Evolutionary conservation across 2,329 filamentous ascomycete species (phyloP).

Genomic region (Bipolaris zeicola): DNA sequence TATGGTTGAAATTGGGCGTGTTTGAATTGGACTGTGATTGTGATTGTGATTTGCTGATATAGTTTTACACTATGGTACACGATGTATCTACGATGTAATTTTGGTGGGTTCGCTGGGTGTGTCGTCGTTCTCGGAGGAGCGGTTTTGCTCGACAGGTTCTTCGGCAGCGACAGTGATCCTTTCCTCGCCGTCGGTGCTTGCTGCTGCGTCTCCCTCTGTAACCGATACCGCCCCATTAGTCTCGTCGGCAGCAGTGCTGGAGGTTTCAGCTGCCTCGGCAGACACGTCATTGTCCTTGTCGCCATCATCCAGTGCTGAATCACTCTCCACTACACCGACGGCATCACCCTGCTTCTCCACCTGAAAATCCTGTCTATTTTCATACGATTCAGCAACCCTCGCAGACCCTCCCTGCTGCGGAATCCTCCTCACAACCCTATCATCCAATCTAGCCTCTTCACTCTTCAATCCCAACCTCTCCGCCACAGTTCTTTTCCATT

Average conservation of each 20-base stretch:
- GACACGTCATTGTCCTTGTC: not conserved
- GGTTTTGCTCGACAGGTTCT: not conserved
- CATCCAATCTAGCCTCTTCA: constrained; percentile 2
- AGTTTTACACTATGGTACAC: not conserved
- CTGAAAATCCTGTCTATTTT: not conserved
- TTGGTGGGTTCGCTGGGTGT: not conserved
- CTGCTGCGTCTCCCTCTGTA: not conserved
- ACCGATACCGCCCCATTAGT: not conserved
- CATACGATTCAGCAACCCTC: not conserved
- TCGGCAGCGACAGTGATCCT: not conserved
- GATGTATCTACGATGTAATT: not conserved
- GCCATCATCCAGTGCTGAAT: not conserved
- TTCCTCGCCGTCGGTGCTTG: too few relatives aligned
- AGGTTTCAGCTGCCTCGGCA: not conserved
- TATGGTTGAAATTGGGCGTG: not conserved
- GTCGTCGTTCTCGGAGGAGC: not conserved
- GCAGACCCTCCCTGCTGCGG: not conserved
- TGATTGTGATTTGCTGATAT: not conserved
- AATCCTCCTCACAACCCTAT: not conserved
- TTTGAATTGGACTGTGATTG: not conserved
- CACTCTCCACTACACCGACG: too few relatives aligned
- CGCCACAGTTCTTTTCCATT: constrained; percentile 39
- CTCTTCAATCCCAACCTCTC: constrained; percentile 33
- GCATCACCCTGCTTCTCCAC: not conserved
- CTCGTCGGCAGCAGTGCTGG: not conserved